phyloP scores from a whole-genome alignment of 2,329 filamentous ascomycete genomes.

The Diaporthe destruens region DNA sequence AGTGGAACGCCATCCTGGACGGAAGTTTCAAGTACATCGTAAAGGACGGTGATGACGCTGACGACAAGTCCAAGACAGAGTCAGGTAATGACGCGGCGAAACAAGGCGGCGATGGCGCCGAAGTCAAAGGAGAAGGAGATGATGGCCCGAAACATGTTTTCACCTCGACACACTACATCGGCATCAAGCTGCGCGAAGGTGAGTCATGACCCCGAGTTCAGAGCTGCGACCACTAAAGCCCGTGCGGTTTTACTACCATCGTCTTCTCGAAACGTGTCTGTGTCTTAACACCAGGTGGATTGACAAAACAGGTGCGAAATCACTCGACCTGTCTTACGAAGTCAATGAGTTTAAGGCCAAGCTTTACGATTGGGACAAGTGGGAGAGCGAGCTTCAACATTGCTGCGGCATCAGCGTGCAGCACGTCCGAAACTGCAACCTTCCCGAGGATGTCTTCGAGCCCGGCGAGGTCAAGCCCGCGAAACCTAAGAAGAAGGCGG shows the following conservation, averaged over 20 bases:
- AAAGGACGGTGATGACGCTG: conserved; percentile 50
- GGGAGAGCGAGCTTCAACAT: conserved; percentile 71
- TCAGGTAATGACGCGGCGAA: conserved; percentile 60
- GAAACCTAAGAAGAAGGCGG: conserved; percentile 66
- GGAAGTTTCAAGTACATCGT: conserved; percentile 63
- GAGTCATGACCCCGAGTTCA: conserved; percentile 51
- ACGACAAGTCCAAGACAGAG: conserved; percentile 59
- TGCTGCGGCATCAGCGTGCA: conserved; percentile 77
- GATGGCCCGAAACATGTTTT: conserved; percentile 68
- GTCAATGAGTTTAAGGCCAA: conserved; percentile 89
- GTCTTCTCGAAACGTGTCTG: conserved; percentile 34
- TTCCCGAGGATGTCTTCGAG: conserved; percentile 91
- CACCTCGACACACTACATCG: conserved; percentile 95
- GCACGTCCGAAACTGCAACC: conserved; percentile 85
- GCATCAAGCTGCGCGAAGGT: conserved; percentile 83
- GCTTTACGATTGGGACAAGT: conserved; percentile 81
- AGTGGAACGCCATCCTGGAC: conserved; percentile 66
- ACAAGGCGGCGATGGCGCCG: conserved; percentile 47
- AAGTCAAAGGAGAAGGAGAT: conserved; percentile 43
- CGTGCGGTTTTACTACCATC: conserved; percentile 31
- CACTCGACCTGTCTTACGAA: conserved; percentile 82
- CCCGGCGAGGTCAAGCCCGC: conserved; percentile 79
- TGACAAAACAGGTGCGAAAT: conserved; percentile 70
- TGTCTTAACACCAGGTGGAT: conserved; percentile 47
- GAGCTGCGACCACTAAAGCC: conserved; percentile 13